phyloP scores from a whole-genome alignment of 2,329 filamentous ascomycete genomes.

The Exophiala viscosa region DNA sequence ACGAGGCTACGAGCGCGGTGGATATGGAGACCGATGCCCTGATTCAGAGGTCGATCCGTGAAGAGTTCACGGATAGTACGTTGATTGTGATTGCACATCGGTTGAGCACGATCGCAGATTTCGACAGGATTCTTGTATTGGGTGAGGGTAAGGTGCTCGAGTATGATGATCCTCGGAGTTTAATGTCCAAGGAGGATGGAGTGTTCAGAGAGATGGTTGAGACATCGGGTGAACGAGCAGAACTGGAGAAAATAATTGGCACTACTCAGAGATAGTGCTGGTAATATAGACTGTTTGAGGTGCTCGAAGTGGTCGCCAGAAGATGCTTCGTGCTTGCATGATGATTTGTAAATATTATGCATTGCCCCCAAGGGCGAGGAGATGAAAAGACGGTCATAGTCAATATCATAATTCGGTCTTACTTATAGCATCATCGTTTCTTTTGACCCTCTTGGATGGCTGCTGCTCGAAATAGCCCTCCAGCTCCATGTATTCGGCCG shows the following conservation, averaged over 20 bases:
- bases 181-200: slow-evolving; percentile 52
- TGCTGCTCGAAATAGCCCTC: slow-evolving; percentile 50
- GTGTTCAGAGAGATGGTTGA: slow-evolving; percentile 58
- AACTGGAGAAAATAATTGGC: slow-evolving; percentile 32
- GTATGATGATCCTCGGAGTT: slow-evolving; percentile 60
- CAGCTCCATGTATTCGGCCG: slow-evolving; percentile 88
- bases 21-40: slow-evolving; percentile 72
- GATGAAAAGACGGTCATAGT: slow-evolving; percentile 6
- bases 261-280: slow-evolving; percentile 1
- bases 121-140: slow-evolving; percentile 69
- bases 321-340: no score
- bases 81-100: slow-evolving; percentile 73
- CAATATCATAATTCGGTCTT: slow-evolving; percentile 33
- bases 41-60: slow-evolving; percentile 69
- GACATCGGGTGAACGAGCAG: slow-evolving; percentile 36
- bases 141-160: slow-evolving; percentile 65
- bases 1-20: slow-evolving; percentile 75
- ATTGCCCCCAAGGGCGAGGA: no score
- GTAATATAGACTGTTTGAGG: not conserved
- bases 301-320: not conserved
- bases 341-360: no score
- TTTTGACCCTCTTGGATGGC: slow-evolving; percentile 16
- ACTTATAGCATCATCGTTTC: slow-evolving; percentile 21
- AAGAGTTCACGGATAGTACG: slow-evolving; percentile 66
- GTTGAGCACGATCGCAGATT: slow-evolving; percentile 72